A percentile compares a stretch with the other conserved stretches of the same genome.
phyloP scores from a whole-genome alignment of 2,329 filamentous ascomycete species.

The Aspergillus pseudonomiae region DNA sequence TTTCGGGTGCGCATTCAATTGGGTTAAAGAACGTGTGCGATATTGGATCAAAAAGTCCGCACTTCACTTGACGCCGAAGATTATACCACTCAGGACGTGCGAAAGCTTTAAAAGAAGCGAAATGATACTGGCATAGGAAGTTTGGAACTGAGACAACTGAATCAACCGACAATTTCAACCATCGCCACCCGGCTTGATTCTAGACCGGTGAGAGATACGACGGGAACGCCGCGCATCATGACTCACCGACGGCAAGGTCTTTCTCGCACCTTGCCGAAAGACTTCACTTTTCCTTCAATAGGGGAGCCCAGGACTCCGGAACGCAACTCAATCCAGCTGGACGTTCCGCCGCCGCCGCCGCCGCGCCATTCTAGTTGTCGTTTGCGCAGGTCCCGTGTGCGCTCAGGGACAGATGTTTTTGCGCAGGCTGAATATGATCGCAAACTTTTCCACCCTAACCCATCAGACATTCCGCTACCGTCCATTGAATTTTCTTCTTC shows the following conservation, averaged over 20 bases:
- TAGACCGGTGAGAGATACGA: constrained; percentile 4
- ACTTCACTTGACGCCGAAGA: constrained; percentile 1
- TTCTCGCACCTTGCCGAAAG: constrained; percentile 51
- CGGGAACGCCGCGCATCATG: constrained; percentile 31
- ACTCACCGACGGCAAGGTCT: constrained; percentile 42
- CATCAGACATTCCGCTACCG: constrained; percentile 45
- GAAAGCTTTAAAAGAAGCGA: constrained; percentile 11
- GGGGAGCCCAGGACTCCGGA: constrained; percentile 48
- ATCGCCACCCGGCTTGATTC: constrained; percentile 4
- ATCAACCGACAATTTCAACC: constrained; percentile 1
- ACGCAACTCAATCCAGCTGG: constrained; percentile 40
- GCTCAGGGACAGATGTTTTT: constrained; percentile 41
- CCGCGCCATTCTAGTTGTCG: constrained; percentile 49
- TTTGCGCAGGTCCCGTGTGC: constrained; percentile 43
- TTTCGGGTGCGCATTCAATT: constrained; percentile 14
- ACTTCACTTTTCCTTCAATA: constrained; percentile 47
- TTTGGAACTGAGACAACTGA: constrained; percentile 5
- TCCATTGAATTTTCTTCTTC: constrained; percentile 45
- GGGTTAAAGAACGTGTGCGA: constrained; percentile 6
- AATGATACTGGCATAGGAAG: constrained; percentile 21
- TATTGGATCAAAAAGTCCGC: constrained; percentile 3
- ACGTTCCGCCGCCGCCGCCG: constrained; percentile 49
- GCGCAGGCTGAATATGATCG: constrained; percentile 36
- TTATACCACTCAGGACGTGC: constrained; percentile 2
- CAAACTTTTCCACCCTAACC: constrained; percentile 36